Conservation (phyloP, 108 stramenopile species). For the Conticribra weissflogii region DNA sequence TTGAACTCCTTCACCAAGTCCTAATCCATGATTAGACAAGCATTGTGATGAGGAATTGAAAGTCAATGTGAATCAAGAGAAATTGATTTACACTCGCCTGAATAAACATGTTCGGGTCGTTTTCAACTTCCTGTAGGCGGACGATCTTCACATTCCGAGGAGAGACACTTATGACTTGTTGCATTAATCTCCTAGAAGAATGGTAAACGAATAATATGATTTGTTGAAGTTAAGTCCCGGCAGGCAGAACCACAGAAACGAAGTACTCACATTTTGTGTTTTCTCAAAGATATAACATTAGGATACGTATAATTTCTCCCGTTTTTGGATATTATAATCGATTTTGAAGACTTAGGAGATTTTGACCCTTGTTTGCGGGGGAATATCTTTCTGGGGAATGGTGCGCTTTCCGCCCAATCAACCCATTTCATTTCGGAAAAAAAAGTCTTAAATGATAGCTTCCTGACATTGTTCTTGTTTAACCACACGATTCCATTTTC, state of each 20-base stretch:
- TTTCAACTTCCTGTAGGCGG: conserved; percentile 32
- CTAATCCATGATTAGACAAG: background rate
- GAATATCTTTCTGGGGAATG: background rate
- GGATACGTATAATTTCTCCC: conserved; percentile 27
- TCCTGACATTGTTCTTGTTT: conserved; percentile 42
- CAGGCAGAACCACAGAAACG: background rate
- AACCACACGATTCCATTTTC: conserved; percentile 33
- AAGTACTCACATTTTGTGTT: conserved; percentile 23
- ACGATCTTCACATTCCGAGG: conserved; percentile 41
- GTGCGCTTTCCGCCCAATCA: conserved; percentile 32
- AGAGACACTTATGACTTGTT: conserved; percentile 29
- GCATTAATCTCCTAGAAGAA: conserved; percentile 17
- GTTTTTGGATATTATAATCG: conserved; percentile 19
- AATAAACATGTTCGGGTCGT: conserved; percentile 31
- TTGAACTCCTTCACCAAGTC: conserved; percentile 14
- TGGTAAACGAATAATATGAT: background rate
- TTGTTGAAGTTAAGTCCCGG: background rate
- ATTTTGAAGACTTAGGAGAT: conserved; percentile 30
- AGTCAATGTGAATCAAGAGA: too few relatives aligned
- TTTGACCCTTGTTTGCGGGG: too few relatives aligned
- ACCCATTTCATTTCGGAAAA: conserved; percentile 40
- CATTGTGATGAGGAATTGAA: background rate
- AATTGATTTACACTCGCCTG: conserved; percentile 22
- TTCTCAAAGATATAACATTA: conserved; percentile 35
- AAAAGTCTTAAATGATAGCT: conserved; percentile 27